Evolutionary conservation across 1,284 basidiomycete species (phyloP), one percentile per base, ranked within the genome.

Genomic region (Trametes versicolor): DNA sequence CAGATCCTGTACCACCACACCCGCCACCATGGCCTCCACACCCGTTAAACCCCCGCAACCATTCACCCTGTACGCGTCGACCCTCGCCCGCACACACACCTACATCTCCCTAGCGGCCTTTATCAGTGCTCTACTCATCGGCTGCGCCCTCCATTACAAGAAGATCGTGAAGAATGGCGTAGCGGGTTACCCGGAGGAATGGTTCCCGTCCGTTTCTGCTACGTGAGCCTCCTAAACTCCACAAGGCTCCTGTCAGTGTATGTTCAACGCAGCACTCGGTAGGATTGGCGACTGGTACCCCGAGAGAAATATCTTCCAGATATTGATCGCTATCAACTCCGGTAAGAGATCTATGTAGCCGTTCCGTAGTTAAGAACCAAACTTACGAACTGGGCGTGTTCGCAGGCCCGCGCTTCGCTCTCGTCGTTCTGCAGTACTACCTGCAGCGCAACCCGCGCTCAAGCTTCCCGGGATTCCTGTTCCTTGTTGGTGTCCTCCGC

Each of bases 261-360:
- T 21, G 19, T 25, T 50, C n/a, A 36, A 62, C 63, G 58, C 21
- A 9, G 19, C 13, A 17, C 17, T 3, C 29, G 45, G 27, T 64
- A 95, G 93, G 2, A 93, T 96, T 67, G 96, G 96, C 2, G 96
- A 98, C 79, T 96, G 94, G 90, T 95, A 92, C 68, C 94, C 94
- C 23, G 92, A 97, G 70, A 84, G 95, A 65, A 95, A 92, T 67
- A 77, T 95, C 51, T 98, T 98, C 74, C 96, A 98, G 71, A 89
- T 97, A 54, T 81, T 97, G 53, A 97, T 98, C 70, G 96, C 96
- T 15, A 76, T 97, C 39, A 92, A 90, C 48, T 89, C 93, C 54
- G 92, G 94, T 81, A 78, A 77, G 75, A 80, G 17, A 9, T 4
- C 8, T n/a, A 19, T 21, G 15, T 13, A 19, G 7, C 29, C 4